Percentiles rank a stretch among this genome's conserved stretches.
Evolutionary conservation across 345 rosid genomes (phyloP).

Genomic region (Lepidium aucheri): DNA sequence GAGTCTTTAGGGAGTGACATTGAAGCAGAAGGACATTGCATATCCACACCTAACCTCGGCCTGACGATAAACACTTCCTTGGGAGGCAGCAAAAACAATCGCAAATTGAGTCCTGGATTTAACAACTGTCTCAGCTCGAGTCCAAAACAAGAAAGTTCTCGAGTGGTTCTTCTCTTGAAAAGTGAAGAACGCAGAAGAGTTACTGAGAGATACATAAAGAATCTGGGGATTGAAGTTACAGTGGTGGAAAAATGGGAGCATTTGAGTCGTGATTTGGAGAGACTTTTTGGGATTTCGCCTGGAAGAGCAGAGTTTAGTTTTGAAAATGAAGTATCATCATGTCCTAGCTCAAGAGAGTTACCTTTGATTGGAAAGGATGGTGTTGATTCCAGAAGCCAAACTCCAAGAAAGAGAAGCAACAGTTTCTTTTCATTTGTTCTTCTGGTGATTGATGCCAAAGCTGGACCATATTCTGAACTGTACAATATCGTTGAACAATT

Average conservation of each 20-base stretch:
- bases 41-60: slow-evolving; percentile 1
- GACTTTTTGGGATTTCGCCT: slow-evolving; percentile 25
- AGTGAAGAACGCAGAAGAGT: slow-evolving; percentile 38
- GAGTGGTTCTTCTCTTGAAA: slow-evolving; percentile 46
- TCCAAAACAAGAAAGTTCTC: slow-evolving; percentile 41
- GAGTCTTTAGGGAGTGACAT: slow-evolving; percentile 1
- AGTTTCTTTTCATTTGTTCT: slow-evolving; percentile 29
- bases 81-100: slow-evolving; percentile 15
- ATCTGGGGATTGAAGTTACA: slow-evolving; percentile 39
- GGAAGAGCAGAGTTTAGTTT: not conserved
- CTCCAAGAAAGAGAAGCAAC: slow-evolving; percentile 17
- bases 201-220: slow-evolving; percentile 41
- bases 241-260: slow-evolving; percentile 33
- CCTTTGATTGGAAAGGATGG: slow-evolving; percentile 47
- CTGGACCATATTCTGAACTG: slow-evolving; percentile 40
- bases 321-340: slow-evolving; percentile 17
- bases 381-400: slow-evolving; percentile 22
- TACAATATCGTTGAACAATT: slow-evolving; percentile 35
- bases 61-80: slow-evolving; percentile 13
- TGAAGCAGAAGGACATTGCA: slow-evolving; percentile 16
- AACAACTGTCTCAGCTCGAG: slow-evolving; percentile 23
- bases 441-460: slow-evolving; percentile 49
- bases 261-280: slow-evolving; percentile 26
- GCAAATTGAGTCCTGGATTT: slow-evolving; percentile 32
- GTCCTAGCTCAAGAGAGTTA: slow-evolving; percentile 30